A percentile compares a stretch with the other conserved stretches of the same genome.
Conservation (phyloP, 2,329 filamentous ascomycete species). For the Aspergillus sp. region DNA sequence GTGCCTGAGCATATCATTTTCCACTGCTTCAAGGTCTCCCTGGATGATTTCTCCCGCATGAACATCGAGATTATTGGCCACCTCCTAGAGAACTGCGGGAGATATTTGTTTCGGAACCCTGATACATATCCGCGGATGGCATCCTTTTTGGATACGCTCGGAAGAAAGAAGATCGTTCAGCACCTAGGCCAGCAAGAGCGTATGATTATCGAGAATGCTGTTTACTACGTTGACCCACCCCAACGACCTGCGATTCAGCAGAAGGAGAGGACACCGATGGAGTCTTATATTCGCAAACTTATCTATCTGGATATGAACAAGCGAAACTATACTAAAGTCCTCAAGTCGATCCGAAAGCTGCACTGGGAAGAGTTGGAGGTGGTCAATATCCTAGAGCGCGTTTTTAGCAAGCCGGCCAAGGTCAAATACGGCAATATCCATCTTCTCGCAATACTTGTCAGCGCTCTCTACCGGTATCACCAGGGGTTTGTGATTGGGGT, state of each 20-base stretch:
- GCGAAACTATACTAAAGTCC: constrained; percentile 86
- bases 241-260: constrained; percentile 92
- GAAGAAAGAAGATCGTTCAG: constrained; percentile 93
- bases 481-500: constrained; percentile 87
- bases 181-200: constrained; percentile 94
- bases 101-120: constrained; percentile 87
- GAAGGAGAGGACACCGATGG: constrained; percentile 91
- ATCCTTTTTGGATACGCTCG: constrained; percentile 89
- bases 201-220: constrained; percentile 97
- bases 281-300: constrained; percentile 88
- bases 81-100: constrained; percentile 90
- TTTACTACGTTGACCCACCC: constrained; percentile 97
- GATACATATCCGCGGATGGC: constrained; percentile 92
- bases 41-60: constrained; percentile 97
- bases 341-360: constrained; percentile 90
- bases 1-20: constrained; percentile 99
- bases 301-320: constrained; percentile 93
- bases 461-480: constrained; percentile 87
- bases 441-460: constrained; percentile 83
- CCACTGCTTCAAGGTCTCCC: constrained; percentile 93
- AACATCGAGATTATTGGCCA: constrained; percentile 99
- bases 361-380: constrained; percentile 96
- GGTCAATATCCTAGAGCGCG: constrained; percentile 76
- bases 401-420: constrained; percentile 94
- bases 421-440: constrained; percentile 98